These are phyloP conservation scores for Pythium apleroticum DNA, from an alignment of 352 stramenopile species.

Conservation along the genomic window DNA sequence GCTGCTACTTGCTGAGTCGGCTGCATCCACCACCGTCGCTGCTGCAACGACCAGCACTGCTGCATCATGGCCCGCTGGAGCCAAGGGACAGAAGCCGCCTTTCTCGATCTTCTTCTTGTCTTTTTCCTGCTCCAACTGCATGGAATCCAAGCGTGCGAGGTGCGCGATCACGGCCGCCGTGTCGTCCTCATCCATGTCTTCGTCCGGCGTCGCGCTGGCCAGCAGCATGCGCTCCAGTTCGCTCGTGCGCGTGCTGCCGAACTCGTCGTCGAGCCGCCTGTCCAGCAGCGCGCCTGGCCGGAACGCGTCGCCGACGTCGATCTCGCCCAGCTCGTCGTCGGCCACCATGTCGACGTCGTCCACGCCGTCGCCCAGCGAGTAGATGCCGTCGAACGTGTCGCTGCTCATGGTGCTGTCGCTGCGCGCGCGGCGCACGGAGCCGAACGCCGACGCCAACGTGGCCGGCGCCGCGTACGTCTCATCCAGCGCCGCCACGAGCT, in stretches of 20 bases:
- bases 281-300: slow-evolving; percentile 66
- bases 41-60: slow-evolving; percentile 10
- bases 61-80: neutral
- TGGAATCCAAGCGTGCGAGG: slow-evolving; percentile 26
- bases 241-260: slow-evolving; percentile 30
- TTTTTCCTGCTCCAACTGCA: neutral
- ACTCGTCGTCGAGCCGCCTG: slow-evolving; percentile 47
- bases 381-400: slow-evolving; percentile 30
- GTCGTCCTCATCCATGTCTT: slow-evolving; percentile 30
- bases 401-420: slow-evolving; percentile 27
- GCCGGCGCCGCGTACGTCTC: neutral
- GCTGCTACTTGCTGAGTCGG: neutral
- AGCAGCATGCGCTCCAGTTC: slow-evolving; percentile 76
- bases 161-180: slow-evolving; percentile 28
- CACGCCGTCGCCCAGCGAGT: slow-evolving; percentile 34
- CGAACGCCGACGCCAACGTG: neutral
- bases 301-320: slow-evolving; percentile 58
- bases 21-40: neutral
- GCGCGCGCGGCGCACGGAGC: slow-evolving; percentile 9
- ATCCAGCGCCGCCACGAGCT: slow-evolving; percentile 26
- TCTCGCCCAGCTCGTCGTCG: slow-evolving; percentile 53
- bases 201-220: slow-evolving; percentile 4
- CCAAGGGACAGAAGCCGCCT: slow-evolving; percentile 7
- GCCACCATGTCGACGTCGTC: slow-evolving; percentile 47
- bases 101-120: slow-evolving; percentile 1